Conservation (phyloP, 176 grass and related monocot species). For the Lolium multiflorum region DNA sequence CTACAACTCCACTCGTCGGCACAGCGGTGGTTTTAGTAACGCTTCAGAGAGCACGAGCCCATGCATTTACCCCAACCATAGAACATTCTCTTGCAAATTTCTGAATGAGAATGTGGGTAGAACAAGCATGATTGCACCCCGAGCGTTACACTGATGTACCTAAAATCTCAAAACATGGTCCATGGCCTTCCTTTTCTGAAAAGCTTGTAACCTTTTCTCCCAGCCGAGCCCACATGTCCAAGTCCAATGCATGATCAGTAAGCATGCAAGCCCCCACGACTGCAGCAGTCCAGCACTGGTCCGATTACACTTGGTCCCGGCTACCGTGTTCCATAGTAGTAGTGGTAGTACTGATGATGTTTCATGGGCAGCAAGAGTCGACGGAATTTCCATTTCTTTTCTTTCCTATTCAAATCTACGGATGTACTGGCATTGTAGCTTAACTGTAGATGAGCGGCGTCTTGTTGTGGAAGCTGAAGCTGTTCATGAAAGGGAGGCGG, state of each 20-base stretch:
- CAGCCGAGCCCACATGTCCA: background rate
- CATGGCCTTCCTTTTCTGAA: conserved; percentile 1
- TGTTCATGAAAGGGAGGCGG: conserved; percentile 28
- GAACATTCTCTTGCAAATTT: background rate
- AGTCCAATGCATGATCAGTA: conserved; percentile 12
- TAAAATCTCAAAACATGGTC: conserved; percentile 30
- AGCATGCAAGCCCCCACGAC: conserved; percentile 34
- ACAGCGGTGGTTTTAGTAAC: background rate
- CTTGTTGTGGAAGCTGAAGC: background rate
- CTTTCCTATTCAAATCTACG: background rate
- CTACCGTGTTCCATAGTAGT: conserved; percentile 17
- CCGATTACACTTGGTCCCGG: conserved; percentile 7
- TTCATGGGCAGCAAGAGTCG: background rate
- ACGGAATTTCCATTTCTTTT: background rate
- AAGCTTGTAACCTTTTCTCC: conserved; percentile 27
- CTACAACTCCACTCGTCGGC: background rate
- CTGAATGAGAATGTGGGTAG: background rate
- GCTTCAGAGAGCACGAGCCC: background rate
- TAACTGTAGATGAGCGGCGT: background rate
- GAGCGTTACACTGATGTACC: background rate
- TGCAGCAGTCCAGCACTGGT: background rate
- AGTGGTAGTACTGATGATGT: conserved; percentile 20
- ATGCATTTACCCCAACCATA: background rate
- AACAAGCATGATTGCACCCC: conserved; percentile 5
- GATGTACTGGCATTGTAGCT: background rate